A percentile compares a stretch with the other conserved stretches of the same genome.
phyloP scores from a whole-genome alignment of 2,329 filamentous ascomycete species.

The Fusarium concolor region DNA sequence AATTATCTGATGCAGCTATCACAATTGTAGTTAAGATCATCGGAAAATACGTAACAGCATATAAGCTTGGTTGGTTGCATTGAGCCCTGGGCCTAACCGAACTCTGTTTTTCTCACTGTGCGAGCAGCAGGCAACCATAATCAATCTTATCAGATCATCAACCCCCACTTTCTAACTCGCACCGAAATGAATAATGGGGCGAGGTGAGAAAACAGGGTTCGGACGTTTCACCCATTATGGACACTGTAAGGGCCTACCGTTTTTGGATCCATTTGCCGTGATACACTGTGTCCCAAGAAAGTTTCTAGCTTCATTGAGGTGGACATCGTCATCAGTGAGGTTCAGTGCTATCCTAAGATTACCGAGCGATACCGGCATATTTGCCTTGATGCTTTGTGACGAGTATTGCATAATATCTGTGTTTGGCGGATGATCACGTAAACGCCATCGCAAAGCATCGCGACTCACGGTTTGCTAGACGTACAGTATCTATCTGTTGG shows the following conservation, averaged over 20 bases:
- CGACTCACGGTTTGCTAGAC: background rate
- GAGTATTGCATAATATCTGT: background rate
- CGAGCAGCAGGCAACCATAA: background rate
- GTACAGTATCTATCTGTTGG: background rate
- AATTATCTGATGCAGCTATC: background rate
- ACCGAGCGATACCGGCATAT: slow-evolving; percentile 10
- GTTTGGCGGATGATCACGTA: background rate
- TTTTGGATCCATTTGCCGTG: background rate
- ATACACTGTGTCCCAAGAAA: slow-evolving; percentile 3
- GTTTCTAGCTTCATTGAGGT: slow-evolving; percentile 2
- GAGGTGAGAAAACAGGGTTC: background rate
- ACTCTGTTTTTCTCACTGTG: background rate
- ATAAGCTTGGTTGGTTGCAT: background rate
- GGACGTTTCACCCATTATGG: slow-evolving; percentile 23
- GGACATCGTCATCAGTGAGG: slow-evolving; percentile 9
- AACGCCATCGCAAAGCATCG: slow-evolving; percentile 1
- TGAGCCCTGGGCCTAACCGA: background rate
- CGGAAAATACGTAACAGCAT: slow-evolving; percentile 11
- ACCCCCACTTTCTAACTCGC: background rate
- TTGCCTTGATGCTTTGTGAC: background rate
- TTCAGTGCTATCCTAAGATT: background rate
- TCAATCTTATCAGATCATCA: slow-evolving; percentile 29
- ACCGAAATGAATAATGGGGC: slow-evolving; percentile 8
- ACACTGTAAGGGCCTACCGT: background rate
- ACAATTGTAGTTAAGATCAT: background rate